Conservation (phyloP, 257 asterid species). For the Eucommia ulmoides region DNA sequence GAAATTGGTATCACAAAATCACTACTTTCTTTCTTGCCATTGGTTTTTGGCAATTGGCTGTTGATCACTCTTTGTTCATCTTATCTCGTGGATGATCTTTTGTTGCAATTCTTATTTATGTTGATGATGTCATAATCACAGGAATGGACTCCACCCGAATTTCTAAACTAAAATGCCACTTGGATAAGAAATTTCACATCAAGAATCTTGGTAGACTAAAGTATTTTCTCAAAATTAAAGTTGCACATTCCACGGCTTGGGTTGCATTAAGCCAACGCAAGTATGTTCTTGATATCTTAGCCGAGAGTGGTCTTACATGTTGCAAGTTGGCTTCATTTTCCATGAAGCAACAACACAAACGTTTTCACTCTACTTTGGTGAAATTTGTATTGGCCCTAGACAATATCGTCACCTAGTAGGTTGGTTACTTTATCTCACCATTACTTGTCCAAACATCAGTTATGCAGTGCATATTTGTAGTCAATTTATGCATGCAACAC, state of each 20-base stretch:
- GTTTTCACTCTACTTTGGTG: neutral
- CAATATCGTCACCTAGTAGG: neutral
- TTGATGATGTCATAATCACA: neutral
- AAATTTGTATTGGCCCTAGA: too few relatives aligned
- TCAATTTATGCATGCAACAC: neutral
- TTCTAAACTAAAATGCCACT: neutral
- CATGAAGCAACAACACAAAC: too few relatives aligned
- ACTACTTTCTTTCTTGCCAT: too few relatives aligned
- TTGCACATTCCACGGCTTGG: neutral
- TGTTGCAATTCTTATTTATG: neutral
- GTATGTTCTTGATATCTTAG: neutral
- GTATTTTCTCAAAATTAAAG: neutral
- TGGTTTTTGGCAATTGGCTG: neutral
- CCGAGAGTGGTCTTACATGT: neutral
- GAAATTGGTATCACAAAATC: too few relatives aligned
- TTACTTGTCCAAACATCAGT: neutral
- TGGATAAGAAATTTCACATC: neutral
- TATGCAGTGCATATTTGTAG: neutral
- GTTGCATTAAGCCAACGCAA: neutral
- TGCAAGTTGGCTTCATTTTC: too few relatives aligned
- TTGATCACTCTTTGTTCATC: neutral
- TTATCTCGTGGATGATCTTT: neutral
- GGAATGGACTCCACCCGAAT: neutral
- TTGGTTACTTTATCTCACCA: neutral
- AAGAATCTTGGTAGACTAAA: neutral